A percentile compares a stretch with the other conserved stretches of the same genome.
These are phyloP conservation scores for Cystobasidiaceae sp. DNA, from an alignment of 1,284 basidiomycete species.

Conservation along the genomic window DNA sequence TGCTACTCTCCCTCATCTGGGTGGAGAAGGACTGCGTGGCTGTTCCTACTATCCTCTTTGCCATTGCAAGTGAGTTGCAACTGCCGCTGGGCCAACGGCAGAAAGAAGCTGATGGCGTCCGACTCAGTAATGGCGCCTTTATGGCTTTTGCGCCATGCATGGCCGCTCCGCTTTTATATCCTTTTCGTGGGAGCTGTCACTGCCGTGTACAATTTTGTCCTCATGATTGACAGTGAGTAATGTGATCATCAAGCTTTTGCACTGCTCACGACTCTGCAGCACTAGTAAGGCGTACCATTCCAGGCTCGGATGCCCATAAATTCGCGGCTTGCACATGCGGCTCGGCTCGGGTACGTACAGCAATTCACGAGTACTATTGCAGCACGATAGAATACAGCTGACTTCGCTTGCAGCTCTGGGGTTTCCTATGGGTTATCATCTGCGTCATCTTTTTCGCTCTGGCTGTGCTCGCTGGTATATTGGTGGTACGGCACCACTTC, in stretches of 20 bases:
- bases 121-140: slow-evolving; percentile 5
- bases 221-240: not conserved
- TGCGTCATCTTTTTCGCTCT: not conserved
- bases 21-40: slow-evolving; percentile 6
- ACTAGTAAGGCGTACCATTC: not conserved
- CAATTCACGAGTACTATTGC: too few relatives aligned
- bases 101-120: not conserved
- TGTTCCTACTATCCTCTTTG: slow-evolving; percentile 12
- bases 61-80: not conserved
- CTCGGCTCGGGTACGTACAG: too few relatives aligned
- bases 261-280: too few relatives aligned
- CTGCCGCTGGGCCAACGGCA: too few relatives aligned
- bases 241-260: not conserved
- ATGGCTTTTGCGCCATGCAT: slow-evolving; percentile 17
- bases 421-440: slow-evolving; percentile 2
- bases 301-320: slow-evolving; percentile 1
- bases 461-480: not conserved
- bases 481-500: not conserved
- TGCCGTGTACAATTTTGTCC: not conserved
- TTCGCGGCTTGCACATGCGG: slow-evolving; percentile 4
- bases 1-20: slow-evolving; percentile 4
- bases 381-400: too few relatives aligned
- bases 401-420: slow-evolving; percentile 13
- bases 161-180: slow-evolving; percentile 17
- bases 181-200: slow-evolving; percentile 18